Percentiles rank a stretch among this genome's conserved stretches.
phyloP scores from a whole-genome alignment of 306 rosid species.

The Biancaea sappan region DNA sequence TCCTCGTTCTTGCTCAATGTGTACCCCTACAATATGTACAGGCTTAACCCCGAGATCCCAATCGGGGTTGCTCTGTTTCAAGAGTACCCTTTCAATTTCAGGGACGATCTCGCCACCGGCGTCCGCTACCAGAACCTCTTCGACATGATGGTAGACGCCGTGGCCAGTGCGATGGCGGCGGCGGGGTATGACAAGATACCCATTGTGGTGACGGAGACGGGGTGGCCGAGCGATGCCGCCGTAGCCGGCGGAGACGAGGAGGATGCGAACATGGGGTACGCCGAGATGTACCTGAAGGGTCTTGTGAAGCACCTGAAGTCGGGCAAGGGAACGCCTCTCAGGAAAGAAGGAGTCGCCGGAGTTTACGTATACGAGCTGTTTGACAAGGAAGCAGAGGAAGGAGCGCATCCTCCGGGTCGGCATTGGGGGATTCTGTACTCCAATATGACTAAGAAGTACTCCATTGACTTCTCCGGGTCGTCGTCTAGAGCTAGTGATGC shows the following conservation, averaged over 20 bases:
- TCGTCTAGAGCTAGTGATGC: background rate
- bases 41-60: conserved; percentile 61
- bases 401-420: conserved; percentile 24
- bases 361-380: conserved; percentile 73
- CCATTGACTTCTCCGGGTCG: conserved; percentile 56
- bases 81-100: conserved; percentile 68
- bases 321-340: conserved; percentile 68
- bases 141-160: conserved; percentile 82
- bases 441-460: conserved; percentile 66
- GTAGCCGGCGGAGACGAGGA: conserved; percentile 38
- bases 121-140: conserved; percentile 81
- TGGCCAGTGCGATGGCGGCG: conserved; percentile 61
- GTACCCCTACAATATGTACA: conserved; percentile 83
- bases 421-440: conserved; percentile 78
- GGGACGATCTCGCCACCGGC: conserved; percentile 75
- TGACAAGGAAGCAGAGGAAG: conserved; percentile 47
- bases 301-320: conserved; percentile 63
- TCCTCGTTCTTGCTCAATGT: conserved; percentile 82
- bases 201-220: conserved; percentile 74
- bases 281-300: conserved; percentile 72
- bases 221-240: conserved; percentile 74
- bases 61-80: conserved; percentile 75
- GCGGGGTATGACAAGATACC: conserved; percentile 66
- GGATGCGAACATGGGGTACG: conserved; percentile 68
- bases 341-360: conserved; percentile 63